These are phyloP conservation scores for Beta vulgaris DNA, from an alignment of 148 eudicot species.

Conservation along the genomic window DNA sequence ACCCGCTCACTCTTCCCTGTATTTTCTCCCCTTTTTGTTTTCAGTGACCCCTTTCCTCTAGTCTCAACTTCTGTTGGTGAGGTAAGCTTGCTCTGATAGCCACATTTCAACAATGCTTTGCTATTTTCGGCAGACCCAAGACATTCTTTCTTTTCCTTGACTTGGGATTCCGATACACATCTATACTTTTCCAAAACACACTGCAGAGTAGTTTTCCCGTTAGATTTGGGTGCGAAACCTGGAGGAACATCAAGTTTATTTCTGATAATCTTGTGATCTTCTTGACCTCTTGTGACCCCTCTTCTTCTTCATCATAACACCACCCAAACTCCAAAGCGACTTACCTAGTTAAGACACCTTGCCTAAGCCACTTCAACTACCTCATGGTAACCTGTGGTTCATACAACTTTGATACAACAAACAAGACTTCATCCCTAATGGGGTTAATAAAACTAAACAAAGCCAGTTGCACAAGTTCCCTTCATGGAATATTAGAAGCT, in stretches of 20 bases:
- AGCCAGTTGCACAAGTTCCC: constrained; percentile 25
- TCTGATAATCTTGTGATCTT: constrained; percentile 2
- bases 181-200: too few relatives aligned
- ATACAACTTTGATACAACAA: constrained; percentile 20
- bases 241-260: constrained; percentile 12
- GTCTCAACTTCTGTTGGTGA: not conserved
- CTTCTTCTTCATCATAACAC: constrained; percentile 16
- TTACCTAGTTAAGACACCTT: constrained; percentile 8
- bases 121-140: too few relatives aligned
- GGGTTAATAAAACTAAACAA: constrained; percentile 24
- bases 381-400: constrained; percentile 28
- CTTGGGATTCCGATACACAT: too few relatives aligned
- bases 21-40: not conserved
- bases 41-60: not conserved
- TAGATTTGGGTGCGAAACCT: not conserved
- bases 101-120: not conserved
- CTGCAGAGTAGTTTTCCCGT: too few relatives aligned
- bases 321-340: constrained; percentile 15
- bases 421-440: constrained; percentile 17
- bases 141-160: too few relatives aligned
- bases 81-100: not conserved
- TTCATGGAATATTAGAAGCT: constrained; percentile 11
- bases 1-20: constrained; percentile 5
- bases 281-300: constrained; percentile 3
- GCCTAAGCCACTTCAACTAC: constrained; percentile 34